Conservation (phyloP, 176 grass and related monocot genomes). For the Cenchrus americanus region DNA sequence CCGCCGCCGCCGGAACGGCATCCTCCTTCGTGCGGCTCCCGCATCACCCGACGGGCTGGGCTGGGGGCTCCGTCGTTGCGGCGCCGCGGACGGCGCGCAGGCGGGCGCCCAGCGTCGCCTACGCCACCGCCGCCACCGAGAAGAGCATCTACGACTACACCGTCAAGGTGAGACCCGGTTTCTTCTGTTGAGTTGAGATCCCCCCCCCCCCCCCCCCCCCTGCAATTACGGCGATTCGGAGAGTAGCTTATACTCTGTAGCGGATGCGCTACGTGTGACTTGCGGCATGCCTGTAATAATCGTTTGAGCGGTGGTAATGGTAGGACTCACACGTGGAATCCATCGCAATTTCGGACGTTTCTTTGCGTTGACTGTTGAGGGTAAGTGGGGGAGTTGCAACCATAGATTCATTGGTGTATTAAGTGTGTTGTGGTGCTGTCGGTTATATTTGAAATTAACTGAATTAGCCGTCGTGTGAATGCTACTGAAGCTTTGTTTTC, state of each 20-base stretch:
- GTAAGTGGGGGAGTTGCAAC: constrained; percentile 10
- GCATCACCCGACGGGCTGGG: background rate
- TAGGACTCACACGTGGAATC: background rate
- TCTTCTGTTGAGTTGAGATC: background rate
- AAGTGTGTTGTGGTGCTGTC: background rate
- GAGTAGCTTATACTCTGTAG: background rate
- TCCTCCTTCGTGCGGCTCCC: constrained; percentile 31
- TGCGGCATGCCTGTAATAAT: background rate
- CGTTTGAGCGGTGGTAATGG: background rate
- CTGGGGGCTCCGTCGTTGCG: background rate
- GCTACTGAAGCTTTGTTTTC: background rate
- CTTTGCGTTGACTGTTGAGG: constrained; percentile 13
- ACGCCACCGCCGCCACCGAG: constrained; percentile 78
- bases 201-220: too few relatives aligned
- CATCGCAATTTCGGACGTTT: background rate
- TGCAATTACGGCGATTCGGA: background rate
- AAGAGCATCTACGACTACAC: constrained; percentile 89
- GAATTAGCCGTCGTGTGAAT: background rate
- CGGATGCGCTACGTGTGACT: constrained; percentile 3
- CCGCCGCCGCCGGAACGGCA: background rate
- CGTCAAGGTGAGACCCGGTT: constrained; percentile 54
- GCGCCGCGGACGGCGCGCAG: constrained; percentile 34
- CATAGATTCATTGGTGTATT: background rate
- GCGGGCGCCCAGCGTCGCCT: constrained; percentile 61
- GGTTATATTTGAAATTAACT: background rate